phyloP scores from a whole-genome alignment of 2,329 filamentous ascomycete genomes.

The Teratosphaeria pseudoeucalypti region DNA sequence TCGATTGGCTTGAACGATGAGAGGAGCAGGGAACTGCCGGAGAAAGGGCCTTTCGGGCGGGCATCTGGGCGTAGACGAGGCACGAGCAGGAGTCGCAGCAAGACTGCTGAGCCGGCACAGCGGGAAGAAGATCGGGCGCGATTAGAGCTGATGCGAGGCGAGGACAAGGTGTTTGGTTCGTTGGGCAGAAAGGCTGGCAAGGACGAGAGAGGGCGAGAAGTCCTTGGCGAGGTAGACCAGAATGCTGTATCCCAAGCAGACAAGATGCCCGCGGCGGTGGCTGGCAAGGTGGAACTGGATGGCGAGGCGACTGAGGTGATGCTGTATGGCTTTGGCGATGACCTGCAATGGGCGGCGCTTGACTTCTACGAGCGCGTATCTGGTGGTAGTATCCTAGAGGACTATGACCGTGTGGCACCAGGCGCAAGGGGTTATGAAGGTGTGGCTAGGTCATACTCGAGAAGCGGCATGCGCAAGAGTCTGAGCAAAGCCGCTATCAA shows the following conservation, averaged over 20 bases:
- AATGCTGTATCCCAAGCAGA: conserved; percentile 8
- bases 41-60: conserved; percentile 53
- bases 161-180: conserved; percentile 38
- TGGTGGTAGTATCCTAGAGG: conserved; percentile 72
- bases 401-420: conserved; percentile 81
- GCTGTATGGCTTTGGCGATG: conserved; percentile 68
- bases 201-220: conserved; percentile 13
- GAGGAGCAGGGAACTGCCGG: conserved; percentile 39
- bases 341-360: conserved; percentile 69
- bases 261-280: conserved; percentile 17
- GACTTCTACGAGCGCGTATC: conserved; percentile 81
- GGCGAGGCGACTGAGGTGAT: conserved; percentile 67
- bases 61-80: conserved; percentile 29
- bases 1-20: neutral
- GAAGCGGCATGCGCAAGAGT: conserved; percentile 56
- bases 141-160: conserved; percentile 33
- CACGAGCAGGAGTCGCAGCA: conserved; percentile 33
- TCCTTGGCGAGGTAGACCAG: conserved; percentile 19
- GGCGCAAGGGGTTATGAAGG: conserved; percentile 58
- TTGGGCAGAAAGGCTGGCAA: conserved; percentile 17
- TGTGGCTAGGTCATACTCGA: conserved; percentile 58
- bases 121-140: conserved; percentile 46
- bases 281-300: conserved; percentile 27
- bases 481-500: conserved; percentile 63
- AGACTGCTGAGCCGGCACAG: conserved; percentile 45